These are phyloP conservation scores for Mychonastes homosphaera DNA, from an alignment of 139 green algal genomes.

Conservation along the genomic window DNA sequence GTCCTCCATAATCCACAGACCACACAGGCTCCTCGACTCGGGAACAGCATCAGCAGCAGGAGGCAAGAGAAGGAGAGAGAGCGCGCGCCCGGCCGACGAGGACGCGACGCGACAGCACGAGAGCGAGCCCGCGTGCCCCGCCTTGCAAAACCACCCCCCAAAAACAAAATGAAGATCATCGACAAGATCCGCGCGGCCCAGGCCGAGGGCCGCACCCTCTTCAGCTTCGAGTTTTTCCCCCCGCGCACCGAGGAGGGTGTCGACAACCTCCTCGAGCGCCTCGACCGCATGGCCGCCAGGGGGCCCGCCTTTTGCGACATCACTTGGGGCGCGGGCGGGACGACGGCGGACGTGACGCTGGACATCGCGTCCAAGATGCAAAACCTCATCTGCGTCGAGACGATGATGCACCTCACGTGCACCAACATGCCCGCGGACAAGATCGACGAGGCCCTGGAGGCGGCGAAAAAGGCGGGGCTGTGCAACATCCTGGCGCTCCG, in stretches of 20 bases:
- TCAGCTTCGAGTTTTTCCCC: slow-evolving; percentile 96
- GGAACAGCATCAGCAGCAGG: too few relatives aligned
- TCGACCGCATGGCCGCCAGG: slow-evolving; percentile 75
- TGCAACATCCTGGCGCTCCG: slow-evolving; percentile 91
- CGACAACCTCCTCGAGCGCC: slow-evolving; percentile 83
- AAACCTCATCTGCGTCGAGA: slow-evolving; percentile 88
- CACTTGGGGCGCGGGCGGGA: slow-evolving; percentile 94
- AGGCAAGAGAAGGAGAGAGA: too few relatives aligned
- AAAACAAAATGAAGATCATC: slow-evolving; percentile 74
- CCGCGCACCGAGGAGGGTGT: slow-evolving; percentile 89
- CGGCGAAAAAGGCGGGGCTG: slow-evolving; percentile 75
- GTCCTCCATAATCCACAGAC: too few relatives aligned
- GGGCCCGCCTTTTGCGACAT: slow-evolving; percentile 93
- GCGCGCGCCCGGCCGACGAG: too few relatives aligned
- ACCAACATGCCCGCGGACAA: slow-evolving; percentile 94
- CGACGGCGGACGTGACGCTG: slow-evolving; percentile 88
- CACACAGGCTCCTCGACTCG: too few relatives aligned
- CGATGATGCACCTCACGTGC: slow-evolving; percentile 99
- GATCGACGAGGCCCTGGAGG: slow-evolving; percentile 68
- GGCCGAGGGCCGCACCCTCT: slow-evolving; percentile 63
- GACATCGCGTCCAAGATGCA: slow-evolving; percentile 93
- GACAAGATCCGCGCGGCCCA: slow-evolving; percentile 78
- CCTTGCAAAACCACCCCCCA: too few relatives aligned
- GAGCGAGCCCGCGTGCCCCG: too few relatives aligned
- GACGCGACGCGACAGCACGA: too few relatives aligned